A percentile compares a stretch with the other conserved stretches of the same genome.
These are phyloP conservation scores for Penicillium fuscoglaucum DNA, from an alignment of 2,329 filamentous ascomycete species.

Conservation along the genomic window DNA sequence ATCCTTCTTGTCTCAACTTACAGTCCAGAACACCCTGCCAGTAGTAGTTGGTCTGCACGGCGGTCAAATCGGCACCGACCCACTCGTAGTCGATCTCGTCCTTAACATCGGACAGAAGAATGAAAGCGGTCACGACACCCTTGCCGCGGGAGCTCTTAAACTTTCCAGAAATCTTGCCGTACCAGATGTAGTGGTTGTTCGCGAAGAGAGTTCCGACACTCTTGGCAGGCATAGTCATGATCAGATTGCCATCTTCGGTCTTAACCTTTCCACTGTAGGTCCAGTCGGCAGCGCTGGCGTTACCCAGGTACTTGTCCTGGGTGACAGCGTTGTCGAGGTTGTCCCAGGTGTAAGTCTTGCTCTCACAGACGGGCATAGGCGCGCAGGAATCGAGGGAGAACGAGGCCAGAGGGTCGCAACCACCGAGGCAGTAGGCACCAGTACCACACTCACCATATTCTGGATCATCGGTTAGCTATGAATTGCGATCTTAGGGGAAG, in stretches of 20 bases:
- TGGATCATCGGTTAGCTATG: conserved; percentile 39
- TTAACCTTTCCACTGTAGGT: conserved; percentile 78
- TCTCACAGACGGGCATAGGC: conserved; percentile 78
- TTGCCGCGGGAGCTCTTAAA: conserved; percentile 80
- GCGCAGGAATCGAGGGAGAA: conserved; percentile 81
- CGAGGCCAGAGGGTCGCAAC: conserved; percentile 86
- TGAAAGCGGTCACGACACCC: conserved; percentile 97
- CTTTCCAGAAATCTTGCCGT: conserved; percentile 83
- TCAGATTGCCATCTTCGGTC: conserved; percentile 60
- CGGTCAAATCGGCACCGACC: conserved; percentile 73
- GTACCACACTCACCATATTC: conserved; percentile 92
- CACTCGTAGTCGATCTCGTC: conserved; percentile 99
- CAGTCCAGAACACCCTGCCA: conserved; percentile 91
- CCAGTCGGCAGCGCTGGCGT: conserved; percentile 79
- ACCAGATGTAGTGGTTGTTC: conserved; percentile 89
- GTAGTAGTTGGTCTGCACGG: conserved; percentile 93
- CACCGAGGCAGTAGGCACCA: conserved; percentile 92
- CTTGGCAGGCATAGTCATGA: conserved; percentile 85
- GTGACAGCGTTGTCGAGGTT: conserved; percentile 67
- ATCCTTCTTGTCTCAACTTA: conserved; percentile 52
- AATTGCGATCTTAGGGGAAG: background rate
- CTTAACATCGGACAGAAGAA: conserved; percentile 91
- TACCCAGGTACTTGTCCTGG: conserved; percentile 82
- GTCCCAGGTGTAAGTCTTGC: conserved; percentile 70
- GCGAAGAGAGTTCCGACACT: conserved; percentile 86